Evolutionary conservation across 192 early-diverging fungal genomes (phyloP), one percentile per base, ranked within the genome.

Genomic region (Oehlia diaphana): DNA sequence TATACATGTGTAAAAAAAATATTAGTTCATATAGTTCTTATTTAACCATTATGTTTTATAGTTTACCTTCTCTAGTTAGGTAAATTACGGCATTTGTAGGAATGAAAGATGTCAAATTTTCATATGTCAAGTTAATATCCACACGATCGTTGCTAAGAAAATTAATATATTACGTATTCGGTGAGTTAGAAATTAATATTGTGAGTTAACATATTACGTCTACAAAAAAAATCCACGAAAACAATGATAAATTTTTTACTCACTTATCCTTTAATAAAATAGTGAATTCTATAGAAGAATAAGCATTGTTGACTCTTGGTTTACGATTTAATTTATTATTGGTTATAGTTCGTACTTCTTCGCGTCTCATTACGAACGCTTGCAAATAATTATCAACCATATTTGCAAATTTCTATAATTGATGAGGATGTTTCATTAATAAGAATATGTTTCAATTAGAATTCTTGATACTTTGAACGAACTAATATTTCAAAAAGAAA

Each of bases 361-460:
- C 72, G 12, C 72, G 72, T 53, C 72, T 74, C 2, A 19, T 61
- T n/a, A 74, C 72, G 26, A 53, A 74, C 3, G 72, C 47, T 61
- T 74, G 72, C 14, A 74, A 35, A 12, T 74, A 58, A 61, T 74
- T 33, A 61, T 31, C 49, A 61, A 74, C 9, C 2, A 14, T 1
- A 19, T 50, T 58, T 16, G 9, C 23, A 19, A 74, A 74, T 53
- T 50, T 74, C 72, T 74, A 61, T 21, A 2, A 53, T 44, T 26
- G 35, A 53, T 10, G 37, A 37, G 19, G 58, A 74, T 2, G 9
- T 49, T 47, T 47, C 9, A 47, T 47, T 47, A 47, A 12, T 47
- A 37, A 37, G 3, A 37, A 37, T 37, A 47, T 47, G 44, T 10
- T 47, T 47, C 26, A 26, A 26, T 26, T 0, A 26, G 26, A 26